Conservation (phyloP, 129 eudicot species). For the Centrapalus pauciflorus region DNA sequence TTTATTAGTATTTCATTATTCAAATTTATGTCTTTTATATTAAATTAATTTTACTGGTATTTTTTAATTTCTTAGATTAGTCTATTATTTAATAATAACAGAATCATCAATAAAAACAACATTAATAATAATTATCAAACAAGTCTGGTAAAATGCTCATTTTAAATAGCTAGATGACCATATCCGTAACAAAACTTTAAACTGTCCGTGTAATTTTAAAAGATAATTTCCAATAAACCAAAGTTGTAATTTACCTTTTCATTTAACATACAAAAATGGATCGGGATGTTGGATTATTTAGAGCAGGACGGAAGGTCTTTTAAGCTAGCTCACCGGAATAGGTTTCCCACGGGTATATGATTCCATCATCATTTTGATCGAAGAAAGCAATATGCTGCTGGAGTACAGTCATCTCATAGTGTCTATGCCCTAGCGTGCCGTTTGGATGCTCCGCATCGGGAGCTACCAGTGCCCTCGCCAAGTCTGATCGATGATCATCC, state of each 20-base stretch:
- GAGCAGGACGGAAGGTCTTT: background rate
- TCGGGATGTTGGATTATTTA: background rate
- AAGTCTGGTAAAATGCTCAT: too few species aligned
- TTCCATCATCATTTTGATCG: constrained; percentile 72
- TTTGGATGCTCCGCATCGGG: constrained; percentile 77
- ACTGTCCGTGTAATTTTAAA: too few species aligned
- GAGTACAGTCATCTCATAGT: constrained; percentile 61
- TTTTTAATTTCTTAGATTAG: too few species aligned
- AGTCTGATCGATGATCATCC: constrained; percentile 44
- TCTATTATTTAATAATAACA: too few species aligned
- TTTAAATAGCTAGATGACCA: too few species aligned
- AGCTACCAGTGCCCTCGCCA: constrained; percentile 75
- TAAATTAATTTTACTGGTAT: too few species aligned
- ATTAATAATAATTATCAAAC: too few species aligned
- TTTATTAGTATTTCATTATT: too few species aligned
- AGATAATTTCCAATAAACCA: too few species aligned
- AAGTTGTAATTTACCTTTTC: background rate
- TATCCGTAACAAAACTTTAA: too few species aligned
- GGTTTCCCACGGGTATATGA: constrained; percentile 96
- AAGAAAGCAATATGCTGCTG: constrained; percentile 88
- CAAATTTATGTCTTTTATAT: too few species aligned
- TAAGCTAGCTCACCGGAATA: constrained; percentile 47
- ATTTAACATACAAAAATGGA: background rate
- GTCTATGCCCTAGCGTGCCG: constrained; percentile 70
- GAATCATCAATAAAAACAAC: too few species aligned